Base-by-base conservation (phyloP, 2,329 filamentous ascomycete genomes). In the Cladosporium sp. region DNA sequence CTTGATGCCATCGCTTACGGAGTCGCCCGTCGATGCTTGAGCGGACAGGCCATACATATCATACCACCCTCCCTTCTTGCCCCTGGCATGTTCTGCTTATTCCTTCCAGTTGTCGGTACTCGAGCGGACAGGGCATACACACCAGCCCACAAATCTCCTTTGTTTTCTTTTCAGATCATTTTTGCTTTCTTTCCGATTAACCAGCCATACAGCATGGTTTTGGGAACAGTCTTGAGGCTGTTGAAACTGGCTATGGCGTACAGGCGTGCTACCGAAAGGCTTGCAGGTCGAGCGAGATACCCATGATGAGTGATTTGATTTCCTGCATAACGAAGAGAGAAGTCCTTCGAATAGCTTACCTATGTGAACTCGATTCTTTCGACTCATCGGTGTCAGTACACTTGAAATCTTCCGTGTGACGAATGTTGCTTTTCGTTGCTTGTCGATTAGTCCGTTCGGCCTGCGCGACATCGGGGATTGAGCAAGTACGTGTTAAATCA, bases 1-100 rank as follows among this genome's bases (percentile, higher is more conserved):
- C 29, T 28, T 58, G 62, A 50, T 64, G 53, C 35, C 53, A n/a
- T 64, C 62, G 28, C 28, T 64, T 14, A 40, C 50, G 37, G 62
- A 64, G 29, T 40, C 28, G 5, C 18, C 18, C 3, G 31, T 31
- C 18, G 53, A 57, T 21, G 33, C 31, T 57, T 57, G 33, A 57
- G n/a, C n/a, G n/a, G 11, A 31, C n/a, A 33, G 29, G 26, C 52
- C 33, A 14, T 33, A 11, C 52, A 18, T 3, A 46, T 12, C 3
- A 46, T 2, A 23, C 14, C 5, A 14, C 40, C 18, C n/a, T 21
- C 35, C 6, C 40, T 21, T 44, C 18, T 44, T 44, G 18, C 7
- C 37, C 7, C n/a, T 18, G 37, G 10, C 18, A 44, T n/a, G 7
- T n/a, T n/a, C 10, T 44, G 7, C 0, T 35, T 12, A 14, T 12